Evolutionary conservation across 257 asterid genomes (phyloP).

Genomic region (Solanum ossicruentum): DNA sequence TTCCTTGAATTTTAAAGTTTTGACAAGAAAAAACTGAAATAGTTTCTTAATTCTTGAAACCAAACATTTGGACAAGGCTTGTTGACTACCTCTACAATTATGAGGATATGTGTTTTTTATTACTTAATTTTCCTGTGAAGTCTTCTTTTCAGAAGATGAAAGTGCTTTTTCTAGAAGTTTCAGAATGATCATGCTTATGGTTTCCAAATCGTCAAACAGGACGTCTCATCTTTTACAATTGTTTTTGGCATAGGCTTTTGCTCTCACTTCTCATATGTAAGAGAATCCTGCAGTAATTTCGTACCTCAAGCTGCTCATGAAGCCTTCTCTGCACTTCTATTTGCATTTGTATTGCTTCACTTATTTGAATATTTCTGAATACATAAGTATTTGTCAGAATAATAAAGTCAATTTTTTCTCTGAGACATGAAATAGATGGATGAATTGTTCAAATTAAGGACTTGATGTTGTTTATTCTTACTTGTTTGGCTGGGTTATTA

Average conservation of each 20-base stretch:
- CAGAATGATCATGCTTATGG: not conserved
- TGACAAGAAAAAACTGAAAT: not conserved
- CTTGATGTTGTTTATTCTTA: constrained; percentile 13
- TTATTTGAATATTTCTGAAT: constrained; percentile 55
- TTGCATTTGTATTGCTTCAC: constrained; percentile 80
- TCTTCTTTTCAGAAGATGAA: not conserved
- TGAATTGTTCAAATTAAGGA: not conserved
- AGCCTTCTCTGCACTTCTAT: constrained; percentile 78
- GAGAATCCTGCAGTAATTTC: not conserved
- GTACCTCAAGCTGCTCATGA: constrained; percentile 88
- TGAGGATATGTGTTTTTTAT: not conserved
- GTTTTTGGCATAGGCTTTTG: not conserved
- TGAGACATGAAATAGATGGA: not conserved
- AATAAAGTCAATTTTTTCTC: not conserved
- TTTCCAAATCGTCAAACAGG: not conserved
- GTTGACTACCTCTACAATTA: not conserved
- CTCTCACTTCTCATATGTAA: not conserved
- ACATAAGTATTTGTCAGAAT: not conserved
- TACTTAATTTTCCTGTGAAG: not conserved
- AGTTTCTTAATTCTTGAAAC: not conserved
- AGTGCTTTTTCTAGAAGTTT: not conserved
- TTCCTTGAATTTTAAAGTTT: not conserved
- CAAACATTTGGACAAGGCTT: not conserved
- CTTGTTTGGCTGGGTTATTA: constrained; percentile 46
- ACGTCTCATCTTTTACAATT: not conserved